Percentiles rank a stretch among this genome's conserved stretches.
Evolutionary conservation across 768 basidiomycete genomes (phyloP).

Genomic region (Russula brevipes): DNA sequence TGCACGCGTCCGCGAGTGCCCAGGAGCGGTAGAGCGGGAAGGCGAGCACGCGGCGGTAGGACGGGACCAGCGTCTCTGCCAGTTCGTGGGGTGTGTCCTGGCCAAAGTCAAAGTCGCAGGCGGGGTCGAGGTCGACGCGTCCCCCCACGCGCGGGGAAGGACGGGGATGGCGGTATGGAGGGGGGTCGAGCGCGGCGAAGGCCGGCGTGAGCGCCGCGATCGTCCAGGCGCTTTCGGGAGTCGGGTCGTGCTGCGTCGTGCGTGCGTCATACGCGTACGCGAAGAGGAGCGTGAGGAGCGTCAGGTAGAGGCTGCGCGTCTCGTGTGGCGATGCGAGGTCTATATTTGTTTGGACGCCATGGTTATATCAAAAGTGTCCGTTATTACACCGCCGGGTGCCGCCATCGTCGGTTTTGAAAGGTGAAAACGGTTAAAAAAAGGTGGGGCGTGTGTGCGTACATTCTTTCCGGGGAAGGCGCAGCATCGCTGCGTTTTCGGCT

Average conservation of each 20-base stretch:
- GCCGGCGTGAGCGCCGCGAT: slow-evolving; percentile 64
- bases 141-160: too few relatives aligned
- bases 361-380: too few relatives aligned
- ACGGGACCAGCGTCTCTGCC: slow-evolving; percentile 47
- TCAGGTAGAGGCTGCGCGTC: slow-evolving; percentile 60
- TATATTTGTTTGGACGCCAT: slow-evolving; percentile 28
- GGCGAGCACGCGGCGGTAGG: slow-evolving; percentile 68
- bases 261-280: slow-evolving; percentile 78
- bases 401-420: not conserved
- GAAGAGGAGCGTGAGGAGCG: slow-evolving; percentile 66
- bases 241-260: slow-evolving; percentile 74
- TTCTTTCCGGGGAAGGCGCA: slow-evolving; percentile 50
- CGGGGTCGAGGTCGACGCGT: too few relatives aligned
- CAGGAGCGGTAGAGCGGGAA: slow-evolving; percentile 82
- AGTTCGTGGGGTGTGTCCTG: slow-evolving; percentile 32
- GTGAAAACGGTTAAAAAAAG: not conserved
- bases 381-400: too few relatives aligned
- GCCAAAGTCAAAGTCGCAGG: not conserved
- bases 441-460: slow-evolving; percentile 34
- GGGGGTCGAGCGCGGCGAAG: slow-evolving; percentile 79
- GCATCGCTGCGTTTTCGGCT: slow-evolving; percentile 62
- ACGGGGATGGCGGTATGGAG: slow-evolving; percentile 37
- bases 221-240: slow-evolving; percentile 87
- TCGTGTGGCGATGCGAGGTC: slow-evolving; percentile 57
- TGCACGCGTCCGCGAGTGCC: slow-evolving; percentile 63